Evolutionary conservation across 306 rosid species (phyloP).

Genomic region (Prunus padus): DNA sequence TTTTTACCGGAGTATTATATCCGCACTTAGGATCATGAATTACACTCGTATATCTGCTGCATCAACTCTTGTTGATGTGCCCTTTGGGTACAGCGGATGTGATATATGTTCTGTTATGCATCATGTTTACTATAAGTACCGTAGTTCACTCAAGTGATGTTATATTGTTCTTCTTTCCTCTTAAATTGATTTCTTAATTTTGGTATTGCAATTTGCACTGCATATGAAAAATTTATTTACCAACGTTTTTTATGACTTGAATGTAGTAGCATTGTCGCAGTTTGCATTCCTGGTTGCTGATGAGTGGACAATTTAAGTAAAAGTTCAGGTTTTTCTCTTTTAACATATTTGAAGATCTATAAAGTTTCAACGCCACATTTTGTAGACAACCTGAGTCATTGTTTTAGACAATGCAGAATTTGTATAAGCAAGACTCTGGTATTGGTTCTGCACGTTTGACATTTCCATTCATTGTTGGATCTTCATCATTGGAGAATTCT

Average conservation of each 20-base stretch:
- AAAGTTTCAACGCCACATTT: constrained; percentile 20
- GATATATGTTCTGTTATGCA: not conserved
- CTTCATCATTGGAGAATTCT: constrained; percentile 30
- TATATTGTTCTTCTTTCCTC: not conserved
- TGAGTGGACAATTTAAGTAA: constrained; percentile 20
- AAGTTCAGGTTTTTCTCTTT: constrained; percentile 25
- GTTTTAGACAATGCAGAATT: constrained; percentile 33
- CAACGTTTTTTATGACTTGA: constrained; percentile 16
- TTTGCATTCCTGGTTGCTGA: constrained; percentile 28
- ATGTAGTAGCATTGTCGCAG: constrained; percentile 14
- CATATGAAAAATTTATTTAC: not conserved
- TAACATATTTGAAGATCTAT: constrained; percentile 22
- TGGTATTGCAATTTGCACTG: not conserved
- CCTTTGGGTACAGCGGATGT: not conserved
- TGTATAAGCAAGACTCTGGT: constrained; percentile 34
- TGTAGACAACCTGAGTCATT: constrained; percentile 22
- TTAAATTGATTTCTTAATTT: not conserved
- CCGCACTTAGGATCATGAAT: not conserved
- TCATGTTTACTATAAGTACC: not conserved
- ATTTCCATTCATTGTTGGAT: constrained; percentile 24
- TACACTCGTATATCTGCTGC: not conserved
- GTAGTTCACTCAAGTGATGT: not conserved
- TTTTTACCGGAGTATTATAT: constrained; percentile 1
- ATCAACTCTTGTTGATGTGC: constrained; percentile 12
- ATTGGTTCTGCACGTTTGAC: constrained; percentile 24